Evolutionary conservation across 116 monocot species (phyloP).

Genomic region (Posidonia oceanica): DNA sequence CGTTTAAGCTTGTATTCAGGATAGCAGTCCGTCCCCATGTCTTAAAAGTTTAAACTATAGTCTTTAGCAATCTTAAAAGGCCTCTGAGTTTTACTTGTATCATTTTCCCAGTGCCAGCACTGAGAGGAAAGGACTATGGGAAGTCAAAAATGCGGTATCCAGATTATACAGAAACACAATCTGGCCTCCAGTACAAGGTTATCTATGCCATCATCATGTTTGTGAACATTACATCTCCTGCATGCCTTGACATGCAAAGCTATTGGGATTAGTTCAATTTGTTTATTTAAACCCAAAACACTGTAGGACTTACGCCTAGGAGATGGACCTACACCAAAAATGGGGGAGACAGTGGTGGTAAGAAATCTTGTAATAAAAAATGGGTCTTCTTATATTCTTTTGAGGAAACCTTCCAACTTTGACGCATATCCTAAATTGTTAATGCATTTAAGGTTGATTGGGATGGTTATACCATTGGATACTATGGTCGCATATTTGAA

Average conservation of each 20-base stretch:
- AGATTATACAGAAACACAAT: constrained; percentile 81
- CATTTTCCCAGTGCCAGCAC: constrained; percentile 68
- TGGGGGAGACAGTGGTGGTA: constrained; percentile 90
- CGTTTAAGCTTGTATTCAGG: neutral
- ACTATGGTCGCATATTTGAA: constrained; percentile 99
- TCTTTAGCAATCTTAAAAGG: no score
- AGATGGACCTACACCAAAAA: constrained; percentile 58
- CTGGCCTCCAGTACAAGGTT: constrained; percentile 98
- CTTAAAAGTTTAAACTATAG: neutral
- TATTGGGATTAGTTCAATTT: neutral
- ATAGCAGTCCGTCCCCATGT: neutral
- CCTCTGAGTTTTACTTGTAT: neutral
- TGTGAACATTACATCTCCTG: neutral
- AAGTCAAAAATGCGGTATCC: constrained; percentile 93
- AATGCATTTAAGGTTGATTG: constrained; percentile 87
- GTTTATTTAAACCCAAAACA: constrained; percentile 4
- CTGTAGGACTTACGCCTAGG: constrained; percentile 83
- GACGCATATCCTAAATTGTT: constrained; percentile 31
- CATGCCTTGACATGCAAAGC: neutral
- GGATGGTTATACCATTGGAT: constrained; percentile 99
- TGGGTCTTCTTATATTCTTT: neutral
- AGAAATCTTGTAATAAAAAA: constrained; percentile 11
- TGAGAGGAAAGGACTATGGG: constrained; percentile 95
- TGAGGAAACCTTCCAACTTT: constrained; percentile 10
- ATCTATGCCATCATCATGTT: neutral